Evolutionary conservation across 1,284 basidiomycete species (phyloP).

Genomic region (Cystobasidium sp.): DNA sequence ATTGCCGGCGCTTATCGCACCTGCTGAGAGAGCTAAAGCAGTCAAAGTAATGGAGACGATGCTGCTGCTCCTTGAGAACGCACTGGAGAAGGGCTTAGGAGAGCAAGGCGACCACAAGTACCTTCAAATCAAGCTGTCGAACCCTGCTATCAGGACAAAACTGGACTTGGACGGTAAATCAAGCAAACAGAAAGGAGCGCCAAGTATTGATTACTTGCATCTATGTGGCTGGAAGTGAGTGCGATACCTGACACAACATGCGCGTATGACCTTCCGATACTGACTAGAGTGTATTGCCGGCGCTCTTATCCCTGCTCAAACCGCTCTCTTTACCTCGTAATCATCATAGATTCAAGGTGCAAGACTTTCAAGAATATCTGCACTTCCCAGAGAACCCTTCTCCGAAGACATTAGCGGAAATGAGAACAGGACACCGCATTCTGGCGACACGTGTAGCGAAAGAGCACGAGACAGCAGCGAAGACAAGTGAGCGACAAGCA

Average conservation of each 20-base stretch:
- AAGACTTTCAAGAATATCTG: constrained; percentile 35
- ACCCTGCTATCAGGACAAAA: constrained; percentile 27
- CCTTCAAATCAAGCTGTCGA: constrained; percentile 39
- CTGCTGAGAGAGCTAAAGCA: constrained; percentile 12
- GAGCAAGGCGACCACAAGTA: constrained; percentile 29
- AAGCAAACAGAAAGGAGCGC: constrained; percentile 21
- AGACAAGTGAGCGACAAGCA: constrained; percentile 6
- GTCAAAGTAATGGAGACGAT: constrained; percentile 27
- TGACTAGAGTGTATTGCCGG: no score
- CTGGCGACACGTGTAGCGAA: constrained; percentile 10
- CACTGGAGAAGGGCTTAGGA: constrained; percentile 25
- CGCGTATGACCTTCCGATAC: neutral
- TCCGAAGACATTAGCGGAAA: constrained; percentile 3
- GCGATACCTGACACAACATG: neutral
- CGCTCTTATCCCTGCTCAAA: neutral
- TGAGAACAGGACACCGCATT: constrained; percentile 20
- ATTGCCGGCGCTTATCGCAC: constrained; percentile 13
- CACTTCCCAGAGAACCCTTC: constrained; percentile 13
- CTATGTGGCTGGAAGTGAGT: constrained; percentile 40
- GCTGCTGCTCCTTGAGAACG: constrained; percentile 19
- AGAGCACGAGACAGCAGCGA: constrained; percentile 12
- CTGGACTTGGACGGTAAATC: constrained; percentile 21
- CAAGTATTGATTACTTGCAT: constrained; percentile 27
- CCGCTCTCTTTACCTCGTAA: neutral
- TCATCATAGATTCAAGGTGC: constrained; percentile 15